These are phyloP conservation scores for Dendrobium catenatum DNA, from an alignment of 106 monocot species.

Conservation along the genomic window DNA sequence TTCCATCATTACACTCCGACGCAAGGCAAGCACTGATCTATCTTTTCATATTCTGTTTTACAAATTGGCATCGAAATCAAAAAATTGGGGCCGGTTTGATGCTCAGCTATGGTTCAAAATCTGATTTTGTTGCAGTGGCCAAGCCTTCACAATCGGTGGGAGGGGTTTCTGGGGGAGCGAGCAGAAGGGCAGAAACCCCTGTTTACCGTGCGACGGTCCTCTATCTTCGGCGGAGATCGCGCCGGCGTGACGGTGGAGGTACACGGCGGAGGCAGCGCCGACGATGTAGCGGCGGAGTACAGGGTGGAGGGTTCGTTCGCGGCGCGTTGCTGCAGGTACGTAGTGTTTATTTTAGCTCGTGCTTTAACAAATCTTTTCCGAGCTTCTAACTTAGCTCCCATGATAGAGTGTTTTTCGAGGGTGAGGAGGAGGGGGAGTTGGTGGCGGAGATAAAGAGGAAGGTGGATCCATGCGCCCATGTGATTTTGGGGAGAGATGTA, in stretches of 20 bases:
- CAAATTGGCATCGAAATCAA: not conserved
- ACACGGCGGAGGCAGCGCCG: constrained; percentile 5
- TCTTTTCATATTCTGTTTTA: no score
- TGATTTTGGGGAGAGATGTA: constrained; percentile 70
- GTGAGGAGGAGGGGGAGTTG: not conserved
- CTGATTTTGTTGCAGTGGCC: constrained; percentile 30
- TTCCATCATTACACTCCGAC: constrained; percentile 61
- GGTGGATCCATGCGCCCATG: constrained; percentile 40
- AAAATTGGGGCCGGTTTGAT: not conserved
- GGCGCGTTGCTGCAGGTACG: constrained; percentile 41
- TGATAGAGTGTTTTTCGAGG: constrained; percentile 14
- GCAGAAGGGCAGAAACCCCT: constrained; percentile 60
- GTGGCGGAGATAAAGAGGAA: constrained; percentile 71
- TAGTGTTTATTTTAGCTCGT: not conserved
- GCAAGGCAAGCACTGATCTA: constrained; percentile 31
- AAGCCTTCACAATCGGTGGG: constrained; percentile 93
- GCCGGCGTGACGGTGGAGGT: constrained; percentile 42
- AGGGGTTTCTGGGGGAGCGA: constrained; percentile 69
- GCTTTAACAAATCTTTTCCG: not conserved
- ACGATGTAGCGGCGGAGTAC: constrained; percentile 18
- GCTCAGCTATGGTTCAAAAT: not conserved
- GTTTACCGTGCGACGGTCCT: constrained; percentile 63
- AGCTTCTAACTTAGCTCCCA: not conserved
- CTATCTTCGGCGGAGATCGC: constrained; percentile 43
- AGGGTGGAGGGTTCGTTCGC: constrained; percentile 77